These are phyloP conservation scores for Hypomyces perniciosus DNA, from an alignment of 2,329 filamentous ascomycete genomes.

Conservation along the genomic window DNA sequence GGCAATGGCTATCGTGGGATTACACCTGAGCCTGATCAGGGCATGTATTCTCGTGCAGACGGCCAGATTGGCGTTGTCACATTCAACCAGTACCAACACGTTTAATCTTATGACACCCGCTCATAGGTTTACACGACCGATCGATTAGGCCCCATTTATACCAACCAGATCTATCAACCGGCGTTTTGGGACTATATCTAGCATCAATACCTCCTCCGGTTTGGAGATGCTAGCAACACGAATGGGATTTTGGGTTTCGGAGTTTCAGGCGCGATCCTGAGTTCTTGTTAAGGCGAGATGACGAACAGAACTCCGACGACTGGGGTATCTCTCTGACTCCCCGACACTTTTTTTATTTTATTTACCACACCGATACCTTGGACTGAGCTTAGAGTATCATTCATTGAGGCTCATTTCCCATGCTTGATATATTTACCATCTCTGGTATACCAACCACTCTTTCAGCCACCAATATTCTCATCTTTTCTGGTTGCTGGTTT, in stretches of 20 bases:
- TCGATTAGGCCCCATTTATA: constrained; percentile 6
- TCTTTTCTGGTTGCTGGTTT: neutral
- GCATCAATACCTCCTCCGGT: neutral
- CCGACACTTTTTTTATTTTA: too few species aligned
- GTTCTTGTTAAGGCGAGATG: constrained; percentile 9
- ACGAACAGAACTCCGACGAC: neutral
- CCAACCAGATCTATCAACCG: constrained; percentile 7
- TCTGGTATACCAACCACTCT: neutral
- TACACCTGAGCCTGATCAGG: constrained; percentile 25
- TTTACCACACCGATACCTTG: too few species aligned
- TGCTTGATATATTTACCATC: neutral
- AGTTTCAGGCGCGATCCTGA: constrained; percentile 21
- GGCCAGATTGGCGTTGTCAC: constrained; percentile 26
- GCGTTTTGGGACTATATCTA: constrained; percentile 5
- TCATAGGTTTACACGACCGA: neutral
- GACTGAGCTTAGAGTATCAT: too few species aligned
- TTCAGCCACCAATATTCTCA: neutral
- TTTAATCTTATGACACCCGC: neutral
- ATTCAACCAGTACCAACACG: constrained; percentile 24
- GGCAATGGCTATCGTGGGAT: constrained; percentile 18
- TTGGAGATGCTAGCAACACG: constrained; percentile 1
- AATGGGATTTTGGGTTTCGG: constrained; percentile 15
- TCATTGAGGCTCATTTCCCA: too few species aligned
- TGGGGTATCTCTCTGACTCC: neutral
- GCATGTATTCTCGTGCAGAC: constrained; percentile 31